A percentile compares a stretch with the other conserved stretches of the same genome.
These are phyloP conservation scores for Arxiozyma slooffiae DNA, from an alignment of 1,139 yeast species.

Conservation along the genomic window DNA sequence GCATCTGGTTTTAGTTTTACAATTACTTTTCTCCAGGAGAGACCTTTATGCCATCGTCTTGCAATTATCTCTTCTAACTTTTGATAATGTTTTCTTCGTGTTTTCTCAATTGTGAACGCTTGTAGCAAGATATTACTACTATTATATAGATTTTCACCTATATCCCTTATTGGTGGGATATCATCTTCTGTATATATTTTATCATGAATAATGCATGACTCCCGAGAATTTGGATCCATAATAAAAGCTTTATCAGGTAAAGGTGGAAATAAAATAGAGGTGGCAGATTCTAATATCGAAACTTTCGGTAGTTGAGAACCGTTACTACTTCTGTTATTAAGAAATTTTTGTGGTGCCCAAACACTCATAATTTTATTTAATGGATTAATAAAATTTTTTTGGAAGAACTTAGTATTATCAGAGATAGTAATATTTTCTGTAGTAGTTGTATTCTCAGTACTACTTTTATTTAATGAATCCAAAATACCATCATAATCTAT, in stretches of 20 bases:
- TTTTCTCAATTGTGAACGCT: constrained; percentile 17
- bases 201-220: constrained; percentile 63
- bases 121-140: constrained; percentile 18
- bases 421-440: constrained; percentile 17
- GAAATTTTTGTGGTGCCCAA: constrained; percentile 26
- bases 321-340: constrained; percentile 7
- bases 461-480: constrained; percentile 23
- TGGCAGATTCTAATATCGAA: constrained; percentile 74
- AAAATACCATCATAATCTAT: constrained; percentile 52
- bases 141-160: constrained; percentile 10
- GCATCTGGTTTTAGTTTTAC: constrained; percentile 89
- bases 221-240: constrained; percentile 49
- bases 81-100: constrained; percentile 33
- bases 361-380: constrained; percentile 25
- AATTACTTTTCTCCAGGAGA: constrained; percentile 87
- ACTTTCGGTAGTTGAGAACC: constrained; percentile 46
- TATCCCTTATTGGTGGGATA: constrained; percentile 40
- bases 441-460: constrained; percentile 1
- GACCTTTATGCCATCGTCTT: constrained; percentile 70
- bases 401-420: constrained; percentile 18
- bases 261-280: constrained; percentile 76
- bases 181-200: constrained; percentile 57
- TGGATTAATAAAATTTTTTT: constrained; percentile 23
- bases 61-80: constrained; percentile 70
- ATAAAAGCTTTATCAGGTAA: constrained; percentile 64